Percentiles rank a stretch among this genome's conserved stretches.
Conservation (phyloP, 768 basidiomycete species). For the Cyclocybe cylindracea region DNA sequence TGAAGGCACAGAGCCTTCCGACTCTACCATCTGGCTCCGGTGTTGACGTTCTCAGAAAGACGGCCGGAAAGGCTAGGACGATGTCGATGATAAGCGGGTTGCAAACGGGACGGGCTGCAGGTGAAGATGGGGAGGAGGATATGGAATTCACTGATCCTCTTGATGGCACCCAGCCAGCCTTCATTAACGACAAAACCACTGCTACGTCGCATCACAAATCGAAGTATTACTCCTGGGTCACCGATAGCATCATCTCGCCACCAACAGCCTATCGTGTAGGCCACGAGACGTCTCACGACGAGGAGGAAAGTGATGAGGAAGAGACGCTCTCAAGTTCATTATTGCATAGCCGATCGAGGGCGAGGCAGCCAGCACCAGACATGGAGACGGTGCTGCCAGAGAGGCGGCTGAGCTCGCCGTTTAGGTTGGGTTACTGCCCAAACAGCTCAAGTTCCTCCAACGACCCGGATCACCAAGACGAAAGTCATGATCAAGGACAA, state of each 20-base stretch:
- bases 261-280: conserved; percentile 28
- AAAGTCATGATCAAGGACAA: background rate
- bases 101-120: background rate
- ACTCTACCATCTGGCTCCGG: too few species aligned
- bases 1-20: too few species aligned
- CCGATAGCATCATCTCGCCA: conserved; percentile 45
- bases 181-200: background rate
- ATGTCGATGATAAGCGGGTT: too few species aligned
- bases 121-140: background rate
- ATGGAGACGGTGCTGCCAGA: background rate
- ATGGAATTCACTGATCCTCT: conserved; percentile 17
- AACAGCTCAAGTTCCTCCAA: too few species aligned
- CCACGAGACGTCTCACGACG: background rate
- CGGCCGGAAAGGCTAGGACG: too few species aligned
- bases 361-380: background rate
- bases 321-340: background rate
- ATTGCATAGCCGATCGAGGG: background rate
- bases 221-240: conserved; percentile 32
- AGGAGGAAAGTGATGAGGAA: background rate
- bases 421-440: background rate
- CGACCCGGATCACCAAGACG: too few species aligned
- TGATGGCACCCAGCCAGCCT: background rate
- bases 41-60: too few species aligned
- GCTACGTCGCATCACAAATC: background rate
- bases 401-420: conserved; percentile 7